Base-by-base conservation (phyloP, 495 filamentous ascomycete genomes). In the Hyaloscypha bicolor region DNA sequence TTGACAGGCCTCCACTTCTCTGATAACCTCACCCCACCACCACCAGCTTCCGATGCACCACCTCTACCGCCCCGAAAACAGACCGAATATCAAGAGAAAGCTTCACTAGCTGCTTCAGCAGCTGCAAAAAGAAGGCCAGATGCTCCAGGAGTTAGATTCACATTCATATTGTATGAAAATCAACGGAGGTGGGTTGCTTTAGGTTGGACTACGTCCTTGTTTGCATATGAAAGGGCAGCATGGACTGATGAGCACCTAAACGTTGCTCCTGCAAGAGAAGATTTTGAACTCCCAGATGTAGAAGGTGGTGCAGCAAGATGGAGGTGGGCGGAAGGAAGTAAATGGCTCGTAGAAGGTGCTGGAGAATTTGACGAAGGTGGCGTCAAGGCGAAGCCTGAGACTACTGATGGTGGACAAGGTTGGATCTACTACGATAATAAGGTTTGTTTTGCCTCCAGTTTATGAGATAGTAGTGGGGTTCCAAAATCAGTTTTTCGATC, bases 381-480 rank as follows among this genome's bases (percentile, higher is more conserved):
- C 71, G 48, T 53, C 64, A 66, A 74, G 76, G 67, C 71, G 45
- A 64, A 75, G 63, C 19, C 74, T 78, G 83, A 85, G 64, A 78
- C 82, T 58, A 77, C 77, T 8, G 80, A 87, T 19, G 89, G 87
- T 32, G 88, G 85, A 4, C 86, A 87, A 63, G 95, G 95, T 3
- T 99, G 95, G 95, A 91, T 96, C 55, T 99, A 95, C 78, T 97
- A 97, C 78, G 95, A 99, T 76, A 98, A 94, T 77, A 97, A 97
- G 88, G 93, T 94, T 77, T 25, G 81, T 75, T 12, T 19, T 42
- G 12, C 6, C 32, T 37, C 16, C 16, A 48, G 16, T 19, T 48
- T 12, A 12, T 37, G 11, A 48, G 42, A 37, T 37, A 37, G 35
- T 12, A 37, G 35, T 1, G 1, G 0, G 25, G 6, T 37, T 37